A percentile compares a stretch with the other conserved stretches of the same genome.
Evolutionary conservation across 805 yeast species (phyloP).

Genomic region (Candida arabinofermentans): DNA sequence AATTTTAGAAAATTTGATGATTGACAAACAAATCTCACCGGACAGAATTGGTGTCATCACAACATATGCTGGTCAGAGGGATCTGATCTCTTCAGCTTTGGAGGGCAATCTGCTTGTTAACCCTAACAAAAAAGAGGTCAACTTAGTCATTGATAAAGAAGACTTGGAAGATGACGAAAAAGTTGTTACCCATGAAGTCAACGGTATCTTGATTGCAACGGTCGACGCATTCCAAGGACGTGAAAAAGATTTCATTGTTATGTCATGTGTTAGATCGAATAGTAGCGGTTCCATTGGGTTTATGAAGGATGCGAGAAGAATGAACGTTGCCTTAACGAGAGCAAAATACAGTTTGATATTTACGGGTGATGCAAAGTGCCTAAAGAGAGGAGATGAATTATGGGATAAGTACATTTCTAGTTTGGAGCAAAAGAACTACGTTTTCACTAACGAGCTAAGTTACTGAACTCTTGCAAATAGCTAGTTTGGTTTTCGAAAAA

Average conservation of each 20-base stretch:
- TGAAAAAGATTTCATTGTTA: conserved; percentile 75
- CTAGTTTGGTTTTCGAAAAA: neutral
- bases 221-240: conserved; percentile 95
- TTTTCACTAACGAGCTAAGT: conserved; percentile 20
- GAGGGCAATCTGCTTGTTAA: conserved; percentile 51
- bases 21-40: conserved; percentile 47
- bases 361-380: conserved; percentile 54
- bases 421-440: conserved; percentile 32
- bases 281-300: conserved; percentile 54
- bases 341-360: conserved; percentile 60
- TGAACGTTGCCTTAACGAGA: conserved; percentile 72
- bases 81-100: conserved; percentile 48
- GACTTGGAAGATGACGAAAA: conserved; percentile 44
- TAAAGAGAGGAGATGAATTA: conserved; percentile 40
- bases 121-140: conserved; percentile 45
- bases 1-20: conserved; percentile 45
- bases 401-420: conserved; percentile 50
- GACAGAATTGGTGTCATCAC: conserved; percentile 63
- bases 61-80: conserved; percentile 75
- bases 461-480: conserved; percentile 1
- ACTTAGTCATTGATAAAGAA: conserved; percentile 56
- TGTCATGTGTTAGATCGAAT: conserved; percentile 76
- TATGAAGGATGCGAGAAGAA: conserved; percentile 53
- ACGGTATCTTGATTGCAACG: conserved; percentile 46
- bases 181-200: conserved; percentile 40